Conservation (phyloP, 2,329 filamentous ascomycete species). For the Uncinocarpus reesii region DNA sequence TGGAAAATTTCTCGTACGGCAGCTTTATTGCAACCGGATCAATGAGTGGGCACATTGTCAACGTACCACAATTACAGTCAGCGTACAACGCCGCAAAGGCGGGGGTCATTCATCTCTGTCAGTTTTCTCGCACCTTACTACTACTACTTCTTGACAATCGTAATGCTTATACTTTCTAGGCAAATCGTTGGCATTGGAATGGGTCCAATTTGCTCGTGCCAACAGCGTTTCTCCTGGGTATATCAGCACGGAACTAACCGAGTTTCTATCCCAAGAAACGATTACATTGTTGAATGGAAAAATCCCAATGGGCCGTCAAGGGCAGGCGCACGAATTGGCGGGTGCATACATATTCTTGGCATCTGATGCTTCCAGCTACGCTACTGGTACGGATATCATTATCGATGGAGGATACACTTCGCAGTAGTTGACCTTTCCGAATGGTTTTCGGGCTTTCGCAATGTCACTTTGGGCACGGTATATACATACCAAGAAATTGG, state of each 20-base stretch:
- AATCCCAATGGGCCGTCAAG: slow-evolving; percentile 70
- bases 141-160: background rate
- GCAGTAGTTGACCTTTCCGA: background rate
- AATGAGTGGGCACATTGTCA: slow-evolving; percentile 69
- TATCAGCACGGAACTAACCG: slow-evolving; percentile 61
- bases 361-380: slow-evolving; percentile 72
- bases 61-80: slow-evolving; percentile 63
- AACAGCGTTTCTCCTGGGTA: slow-evolving; percentile 68
- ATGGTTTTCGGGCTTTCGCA: background rate
- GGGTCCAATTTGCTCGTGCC: slow-evolving; percentile 62
- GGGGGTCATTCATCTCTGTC: slow-evolving; percentile 43
- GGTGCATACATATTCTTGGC: slow-evolving; percentile 73
- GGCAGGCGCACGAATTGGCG: slow-evolving; percentile 63
- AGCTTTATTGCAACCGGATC: slow-evolving; percentile 69
- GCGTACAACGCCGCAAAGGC: slow-evolving; percentile 66
- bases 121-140: slow-evolving; percentile 16
- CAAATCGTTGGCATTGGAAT: slow-evolving; percentile 64
- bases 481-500: too few species aligned
- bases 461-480: background rate
- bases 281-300: slow-evolving; percentile 67
- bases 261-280: slow-evolving; percentile 54
- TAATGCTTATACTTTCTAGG: slow-evolving; percentile 47
- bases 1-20: slow-evolving; percentile 52
- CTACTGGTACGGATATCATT: slow-evolving; percentile 62
- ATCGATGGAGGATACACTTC: slow-evolving; percentile 61